These are phyloP conservation scores for Xylaria sp. DNA, from an alignment of 2,329 filamentous ascomycete species.

Conservation along the genomic window DNA sequence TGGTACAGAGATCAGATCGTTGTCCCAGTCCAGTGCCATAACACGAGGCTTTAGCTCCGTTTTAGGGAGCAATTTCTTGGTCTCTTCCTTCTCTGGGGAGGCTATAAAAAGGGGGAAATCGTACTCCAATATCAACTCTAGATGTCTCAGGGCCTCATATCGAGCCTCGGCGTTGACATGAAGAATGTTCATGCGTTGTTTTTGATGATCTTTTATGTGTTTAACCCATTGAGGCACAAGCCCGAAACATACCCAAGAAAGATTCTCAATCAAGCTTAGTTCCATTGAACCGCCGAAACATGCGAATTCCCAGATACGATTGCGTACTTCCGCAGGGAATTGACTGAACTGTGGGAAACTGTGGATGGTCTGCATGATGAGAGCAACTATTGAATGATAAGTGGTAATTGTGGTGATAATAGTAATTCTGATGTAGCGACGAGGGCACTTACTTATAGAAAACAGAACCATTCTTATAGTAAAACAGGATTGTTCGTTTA, in stretches of 20 bases:
- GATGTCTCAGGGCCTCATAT: neutral
- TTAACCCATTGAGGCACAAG: neutral
- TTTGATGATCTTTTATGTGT: neutral
- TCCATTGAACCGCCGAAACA: neutral
- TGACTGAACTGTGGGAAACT: neutral
- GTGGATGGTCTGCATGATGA: neutral
- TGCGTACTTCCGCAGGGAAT: neutral
- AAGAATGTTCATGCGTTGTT: neutral
- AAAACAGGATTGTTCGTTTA: too few species aligned
- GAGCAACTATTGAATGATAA: neutral
- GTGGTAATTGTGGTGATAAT: neutral
- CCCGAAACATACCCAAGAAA: neutral
- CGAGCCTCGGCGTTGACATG: neutral
- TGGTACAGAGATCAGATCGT: neutral
- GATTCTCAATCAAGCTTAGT: neutral
- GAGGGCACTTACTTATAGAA: neutral
- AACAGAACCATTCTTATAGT: neutral
- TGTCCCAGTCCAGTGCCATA: neutral
- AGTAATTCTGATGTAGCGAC: neutral
- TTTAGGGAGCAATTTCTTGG: neutral
- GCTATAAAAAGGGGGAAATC: neutral
- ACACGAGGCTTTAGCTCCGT: neutral
- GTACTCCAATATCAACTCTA: neutral
- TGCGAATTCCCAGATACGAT: neutral
- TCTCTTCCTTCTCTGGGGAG: neutral